A percentile compares a stretch with the other conserved stretches of the same genome.
Conservation (phyloP, 2,329 filamentous ascomycete species). For the Xylariaceae sp. region DNA sequence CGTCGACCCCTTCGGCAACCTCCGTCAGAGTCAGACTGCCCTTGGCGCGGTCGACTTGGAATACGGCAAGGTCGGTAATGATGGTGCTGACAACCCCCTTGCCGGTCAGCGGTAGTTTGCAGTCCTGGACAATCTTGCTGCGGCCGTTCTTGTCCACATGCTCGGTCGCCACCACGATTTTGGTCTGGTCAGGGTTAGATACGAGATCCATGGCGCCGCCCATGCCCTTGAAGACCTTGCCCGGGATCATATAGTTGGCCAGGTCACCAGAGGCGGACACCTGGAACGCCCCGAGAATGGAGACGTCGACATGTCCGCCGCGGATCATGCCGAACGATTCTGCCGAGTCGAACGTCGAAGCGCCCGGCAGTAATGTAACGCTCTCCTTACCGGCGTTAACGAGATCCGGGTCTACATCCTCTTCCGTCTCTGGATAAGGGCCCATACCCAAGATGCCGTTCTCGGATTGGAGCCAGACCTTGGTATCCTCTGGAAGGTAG, state of each 20-base stretch:
- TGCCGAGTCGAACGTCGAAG: constrained; percentile 76
- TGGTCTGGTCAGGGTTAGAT: constrained; percentile 72
- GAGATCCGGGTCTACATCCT: constrained; percentile 76
- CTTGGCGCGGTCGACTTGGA: constrained; percentile 67
- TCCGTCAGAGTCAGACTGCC: constrained; percentile 72
- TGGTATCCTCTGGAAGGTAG: constrained; percentile 69
- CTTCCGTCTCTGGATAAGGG: constrained; percentile 71
- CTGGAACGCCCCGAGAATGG: constrained; percentile 82
- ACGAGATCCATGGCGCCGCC: constrained; percentile 79
- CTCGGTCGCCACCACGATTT: constrained; percentile 74
- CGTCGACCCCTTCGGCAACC: constrained; percentile 69
- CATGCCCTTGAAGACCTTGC: constrained; percentile 88
- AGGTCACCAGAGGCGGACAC: constrained; percentile 80
- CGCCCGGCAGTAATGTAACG: constrained; percentile 78
- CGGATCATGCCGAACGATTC: constrained; percentile 90
- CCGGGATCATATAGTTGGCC: constrained; percentile 90
- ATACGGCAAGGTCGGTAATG: constrained; percentile 76
- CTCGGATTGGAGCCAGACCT: constrained; percentile 85
- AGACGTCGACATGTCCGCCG: constrained; percentile 82
- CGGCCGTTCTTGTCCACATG: constrained; percentile 72
- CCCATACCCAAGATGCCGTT: constrained; percentile 88
- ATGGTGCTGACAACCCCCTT: constrained; percentile 72
- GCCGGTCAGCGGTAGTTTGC: constrained; percentile 69
- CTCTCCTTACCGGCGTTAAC: constrained; percentile 91
- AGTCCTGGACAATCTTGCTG: constrained; percentile 69